Conservation (phyloP, 176 grass and related monocot species). For the Themeda triandra region DNA sequence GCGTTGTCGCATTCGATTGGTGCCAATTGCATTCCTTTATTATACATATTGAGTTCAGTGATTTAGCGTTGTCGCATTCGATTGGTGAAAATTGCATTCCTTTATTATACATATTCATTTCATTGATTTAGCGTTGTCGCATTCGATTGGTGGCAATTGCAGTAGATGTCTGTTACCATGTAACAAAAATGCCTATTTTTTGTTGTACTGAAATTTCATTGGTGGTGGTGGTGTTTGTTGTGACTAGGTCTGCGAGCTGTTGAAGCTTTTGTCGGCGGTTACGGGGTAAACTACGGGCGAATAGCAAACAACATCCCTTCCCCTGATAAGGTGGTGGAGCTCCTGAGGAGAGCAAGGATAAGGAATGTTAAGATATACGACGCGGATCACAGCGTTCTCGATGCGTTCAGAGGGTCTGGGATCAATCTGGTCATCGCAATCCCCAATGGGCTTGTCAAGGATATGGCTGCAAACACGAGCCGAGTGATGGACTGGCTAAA, state of each 20-base stretch:
- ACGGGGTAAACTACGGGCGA: constrained; percentile 90
- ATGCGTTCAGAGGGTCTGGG: constrained; percentile 82
- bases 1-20: no score
- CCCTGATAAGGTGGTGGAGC: constrained; percentile 74
- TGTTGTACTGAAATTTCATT: neutral
- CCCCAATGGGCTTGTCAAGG: constrained; percentile 54
- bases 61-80: neutral
- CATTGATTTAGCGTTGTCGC: neutral
- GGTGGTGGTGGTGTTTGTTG: constrained; percentile 18
- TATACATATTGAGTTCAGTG: neutral
- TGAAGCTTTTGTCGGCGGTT: constrained; percentile 66
- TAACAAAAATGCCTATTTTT: neutral
- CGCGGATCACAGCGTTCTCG: constrained; percentile 66
- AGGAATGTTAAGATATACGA: constrained; percentile 98
- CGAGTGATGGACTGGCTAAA: constrained; percentile 77
- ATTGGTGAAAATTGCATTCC: no score
- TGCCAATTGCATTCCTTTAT: no score
- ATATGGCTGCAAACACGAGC: constrained; percentile 69
- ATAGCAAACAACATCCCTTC: constrained; percentile 88
- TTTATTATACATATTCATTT: neutral
- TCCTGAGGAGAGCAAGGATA: constrained; percentile 76
- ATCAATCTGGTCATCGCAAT: constrained; percentile 75
- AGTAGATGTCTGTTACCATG: neutral
- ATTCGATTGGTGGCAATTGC: neutral
- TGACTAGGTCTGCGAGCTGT: constrained; percentile 39